These are phyloP conservation scores for Hypoxylon sp. DNA, from an alignment of 2,329 filamentous ascomycete genomes.

Conservation along the genomic window DNA sequence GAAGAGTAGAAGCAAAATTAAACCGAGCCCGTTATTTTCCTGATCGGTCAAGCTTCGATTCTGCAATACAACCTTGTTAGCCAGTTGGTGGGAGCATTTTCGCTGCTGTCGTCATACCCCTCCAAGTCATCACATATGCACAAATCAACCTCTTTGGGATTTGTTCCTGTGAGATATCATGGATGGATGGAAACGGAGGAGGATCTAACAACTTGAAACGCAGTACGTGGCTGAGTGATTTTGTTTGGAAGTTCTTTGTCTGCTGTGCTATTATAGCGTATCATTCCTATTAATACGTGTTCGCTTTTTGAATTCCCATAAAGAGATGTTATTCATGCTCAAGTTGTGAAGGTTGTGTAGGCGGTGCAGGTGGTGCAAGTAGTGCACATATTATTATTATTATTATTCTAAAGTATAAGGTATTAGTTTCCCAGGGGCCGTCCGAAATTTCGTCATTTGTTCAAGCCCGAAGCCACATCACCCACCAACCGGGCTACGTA, in stretches of 20 bases:
- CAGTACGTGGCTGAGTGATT: conserved; percentile 16
- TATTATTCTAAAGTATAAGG: not conserved
- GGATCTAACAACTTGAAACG: conserved; percentile 22
- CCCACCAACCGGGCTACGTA: conserved; percentile 21
- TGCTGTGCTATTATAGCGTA: conserved; percentile 14
- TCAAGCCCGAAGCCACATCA: conserved; percentile 29
- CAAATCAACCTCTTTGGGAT: conserved; percentile 16
- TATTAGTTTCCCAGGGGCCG: conserved; percentile 29
- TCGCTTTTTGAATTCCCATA: conserved; percentile 1
- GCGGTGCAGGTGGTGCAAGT: not conserved
- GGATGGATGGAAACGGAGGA: conserved; percentile 8
- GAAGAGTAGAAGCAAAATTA: conserved; percentile 12
- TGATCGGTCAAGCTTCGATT: conserved; percentile 37
- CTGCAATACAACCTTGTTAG: conserved; percentile 38
- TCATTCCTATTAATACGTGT: not conserved
- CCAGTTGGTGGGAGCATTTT: conserved; percentile 25
- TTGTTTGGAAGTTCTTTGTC: conserved; percentile 7
- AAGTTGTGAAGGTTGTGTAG: conserved; percentile 3
- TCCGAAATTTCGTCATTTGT: conserved; percentile 40
- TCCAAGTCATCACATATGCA: conserved; percentile 25
- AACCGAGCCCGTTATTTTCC: conserved; percentile 29
- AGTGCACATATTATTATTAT: not conserved
- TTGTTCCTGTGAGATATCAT: conserved; percentile 19
- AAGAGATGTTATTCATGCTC: conserved; percentile 7
- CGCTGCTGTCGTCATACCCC: conserved; percentile 42